Evolutionary conservation across 306 rosid species (phyloP).

Genomic region (Cyamopsis tetragonoloba): DNA sequence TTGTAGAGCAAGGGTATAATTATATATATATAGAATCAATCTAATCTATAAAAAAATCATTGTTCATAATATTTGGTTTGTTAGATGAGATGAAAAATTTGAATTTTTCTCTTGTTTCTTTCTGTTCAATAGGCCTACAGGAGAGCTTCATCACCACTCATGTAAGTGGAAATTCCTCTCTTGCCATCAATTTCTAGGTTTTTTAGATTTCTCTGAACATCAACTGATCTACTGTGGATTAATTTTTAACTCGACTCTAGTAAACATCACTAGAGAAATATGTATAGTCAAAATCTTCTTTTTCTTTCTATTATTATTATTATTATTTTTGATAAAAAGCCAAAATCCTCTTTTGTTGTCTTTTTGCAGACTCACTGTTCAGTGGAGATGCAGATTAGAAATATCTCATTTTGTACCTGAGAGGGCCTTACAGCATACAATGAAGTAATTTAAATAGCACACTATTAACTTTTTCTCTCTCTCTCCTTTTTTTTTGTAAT

Average conservation of each 20-base stretch:
- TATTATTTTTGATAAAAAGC: no score
- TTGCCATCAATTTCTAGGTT: no score
- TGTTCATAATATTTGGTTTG: no score
- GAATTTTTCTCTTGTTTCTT: background rate
- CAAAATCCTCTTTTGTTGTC: no score
- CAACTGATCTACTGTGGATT: no score
- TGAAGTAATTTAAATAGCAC: background rate
- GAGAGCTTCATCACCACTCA: background rate
- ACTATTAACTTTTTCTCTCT: no score
- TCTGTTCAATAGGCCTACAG: slow-evolving; percentile 12
- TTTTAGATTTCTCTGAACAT: no score
- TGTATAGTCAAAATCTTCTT: background rate
- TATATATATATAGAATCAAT: background rate
- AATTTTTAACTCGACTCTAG: no score
- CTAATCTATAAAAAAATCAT: background rate
- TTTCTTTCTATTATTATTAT: no score
- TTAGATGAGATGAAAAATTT: no score
- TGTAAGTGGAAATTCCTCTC: slow-evolving; percentile 20
- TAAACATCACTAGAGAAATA: no score
- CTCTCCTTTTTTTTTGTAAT: no score
- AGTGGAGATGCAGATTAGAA: background rate
- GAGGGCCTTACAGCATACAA: background rate
- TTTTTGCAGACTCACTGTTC: slow-evolving; percentile 20
- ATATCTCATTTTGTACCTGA: background rate
- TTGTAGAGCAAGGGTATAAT: background rate